Evolutionary conservation across 1,139 yeast species (phyloP), one percentile per base, ranked within the genome.

Genomic region (Meyerozyma sp.): DNA sequence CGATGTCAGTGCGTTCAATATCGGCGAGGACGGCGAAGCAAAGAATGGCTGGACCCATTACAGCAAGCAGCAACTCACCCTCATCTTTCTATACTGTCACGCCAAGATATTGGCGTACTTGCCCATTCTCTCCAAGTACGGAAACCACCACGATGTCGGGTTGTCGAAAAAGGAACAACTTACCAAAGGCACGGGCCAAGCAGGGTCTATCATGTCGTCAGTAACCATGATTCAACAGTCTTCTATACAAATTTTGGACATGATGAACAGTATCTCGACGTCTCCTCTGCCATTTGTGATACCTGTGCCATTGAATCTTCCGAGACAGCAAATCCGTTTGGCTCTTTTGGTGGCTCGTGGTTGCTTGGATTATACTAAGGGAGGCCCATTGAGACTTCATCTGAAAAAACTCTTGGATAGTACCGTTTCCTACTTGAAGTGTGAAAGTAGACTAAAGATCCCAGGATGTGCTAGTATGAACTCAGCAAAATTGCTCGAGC

Each of bases 21-120:
- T 81, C 36, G 59, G 65, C 32, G 68, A 71, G 18, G 63, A 67
- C 18, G 63, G 68, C 9, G 52, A 54, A 8, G 66, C 68, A 21
- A 59, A 68, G 11, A 72, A 65, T 44, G 46, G 50, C 8, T 67
- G 71, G 66, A 57, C 56, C 36, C 51, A 52, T 14, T 67, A 61
- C 45, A 59, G 59, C 38, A 79, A 77, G 41, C 82, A 79, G 45
- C 82, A 82, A 45, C 70, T 83, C 11, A 68, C 84, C 3, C 65
- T 87, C 47, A 70, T 84, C 11, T 78, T 83, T 58, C 61, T 84
- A 39, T 89, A 86, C 59, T 87, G 84, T 60, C 86, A 86, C 57
- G 93, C 95, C 4, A 82, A 84, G 50, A 78, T 88, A 36, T 71
- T 89, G 61, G 83, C 88, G 28, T 90, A 88, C 59, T 72, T 88